These are phyloP conservation scores for Teratosphaeria gauchensis DNA, from an alignment of 2,329 filamentous ascomycete species.

Conservation along the genomic window DNA sequence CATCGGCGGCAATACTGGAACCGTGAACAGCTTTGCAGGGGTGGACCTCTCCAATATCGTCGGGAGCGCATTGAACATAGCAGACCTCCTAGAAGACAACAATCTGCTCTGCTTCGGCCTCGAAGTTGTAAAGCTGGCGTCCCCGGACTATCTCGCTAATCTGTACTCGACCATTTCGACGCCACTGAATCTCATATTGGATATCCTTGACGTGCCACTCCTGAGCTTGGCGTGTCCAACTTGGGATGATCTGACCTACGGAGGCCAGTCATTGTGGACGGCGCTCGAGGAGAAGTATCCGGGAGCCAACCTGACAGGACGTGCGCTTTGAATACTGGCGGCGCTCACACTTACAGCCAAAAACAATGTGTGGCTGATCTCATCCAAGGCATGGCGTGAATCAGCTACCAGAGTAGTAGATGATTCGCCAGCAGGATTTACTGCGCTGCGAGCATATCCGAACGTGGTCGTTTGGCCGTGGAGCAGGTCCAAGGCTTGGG, in stretches of 20 bases:
- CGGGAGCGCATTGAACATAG: constrained; percentile 15
- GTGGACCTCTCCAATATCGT: constrained; percentile 18
- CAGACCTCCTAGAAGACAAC: constrained; percentile 22
- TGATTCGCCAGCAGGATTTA: no score
- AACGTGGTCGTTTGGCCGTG: no score
- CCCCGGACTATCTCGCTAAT: constrained; percentile 22
- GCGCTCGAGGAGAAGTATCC: background rate
- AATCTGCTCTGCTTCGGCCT: constrained; percentile 29
- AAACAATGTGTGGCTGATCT: background rate
- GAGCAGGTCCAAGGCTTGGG: no score
- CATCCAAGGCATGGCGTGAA: background rate
- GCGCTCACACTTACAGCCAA: background rate
- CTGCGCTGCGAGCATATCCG: no score
- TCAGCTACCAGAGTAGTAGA: no score
- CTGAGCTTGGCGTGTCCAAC: background rate
- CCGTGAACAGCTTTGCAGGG: constrained; percentile 15
- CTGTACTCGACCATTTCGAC: constrained; percentile 11
- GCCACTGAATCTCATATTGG: background rate
- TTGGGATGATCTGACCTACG: background rate
- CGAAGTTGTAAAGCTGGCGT: constrained; percentile 22
- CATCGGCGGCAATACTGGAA: constrained; percentile 25
- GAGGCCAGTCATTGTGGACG: background rate
- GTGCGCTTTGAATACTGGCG: background rate
- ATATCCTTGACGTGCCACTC: background rate
- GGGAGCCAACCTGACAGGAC: background rate